These are phyloP conservation scores for Fusarium equiseti DNA, from an alignment of 2,329 filamentous ascomycete genomes.

Conservation along the genomic window DNA sequence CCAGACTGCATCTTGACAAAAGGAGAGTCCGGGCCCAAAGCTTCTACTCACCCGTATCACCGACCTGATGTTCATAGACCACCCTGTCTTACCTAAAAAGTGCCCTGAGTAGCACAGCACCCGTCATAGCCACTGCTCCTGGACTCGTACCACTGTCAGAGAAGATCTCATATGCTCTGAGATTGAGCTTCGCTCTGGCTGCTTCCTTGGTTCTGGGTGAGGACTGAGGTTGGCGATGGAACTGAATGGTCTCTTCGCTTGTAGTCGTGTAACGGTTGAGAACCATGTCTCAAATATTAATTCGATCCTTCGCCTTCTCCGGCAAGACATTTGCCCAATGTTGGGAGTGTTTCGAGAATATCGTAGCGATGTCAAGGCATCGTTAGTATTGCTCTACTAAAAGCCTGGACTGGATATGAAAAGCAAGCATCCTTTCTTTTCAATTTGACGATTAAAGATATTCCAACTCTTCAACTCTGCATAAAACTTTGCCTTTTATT, in stretches of 20 bases:
- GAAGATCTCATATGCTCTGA: slow-evolving; percentile 46
- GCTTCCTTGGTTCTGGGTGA: slow-evolving; percentile 18
- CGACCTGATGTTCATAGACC: slow-evolving; percentile 30
- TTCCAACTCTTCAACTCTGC: not conserved
- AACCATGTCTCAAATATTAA: slow-evolving; percentile 51
- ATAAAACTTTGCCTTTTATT: not conserved
- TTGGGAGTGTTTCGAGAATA: slow-evolving; percentile 45
- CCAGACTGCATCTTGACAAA: not conserved
- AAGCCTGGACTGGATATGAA: slow-evolving; percentile 37
- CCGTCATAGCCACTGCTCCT: slow-evolving; percentile 52
- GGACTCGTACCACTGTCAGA: slow-evolving; percentile 51
- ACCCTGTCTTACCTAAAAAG: slow-evolving; percentile 33
- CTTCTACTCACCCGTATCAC: slow-evolving; percentile 22
- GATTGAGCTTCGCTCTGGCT: slow-evolving; percentile 6
- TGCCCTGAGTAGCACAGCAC: slow-evolving; percentile 51
- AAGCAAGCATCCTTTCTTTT: slow-evolving; percentile 21
- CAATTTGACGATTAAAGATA: not conserved
- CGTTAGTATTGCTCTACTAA: slow-evolving; percentile 1
- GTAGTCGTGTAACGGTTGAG: slow-evolving; percentile 43
- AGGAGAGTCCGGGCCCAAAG: slow-evolving; percentile 1
- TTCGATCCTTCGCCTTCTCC: slow-evolving; percentile 42
- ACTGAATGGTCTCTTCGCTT: slow-evolving; percentile 36
- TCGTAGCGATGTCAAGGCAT: slow-evolving; percentile 33
- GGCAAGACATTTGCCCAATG: slow-evolving; percentile 33
- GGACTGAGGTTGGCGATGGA: slow-evolving; percentile 40